phyloP scores from a whole-genome alignment of 208 protist genomes.

The Trypanosoma avium region DNA sequence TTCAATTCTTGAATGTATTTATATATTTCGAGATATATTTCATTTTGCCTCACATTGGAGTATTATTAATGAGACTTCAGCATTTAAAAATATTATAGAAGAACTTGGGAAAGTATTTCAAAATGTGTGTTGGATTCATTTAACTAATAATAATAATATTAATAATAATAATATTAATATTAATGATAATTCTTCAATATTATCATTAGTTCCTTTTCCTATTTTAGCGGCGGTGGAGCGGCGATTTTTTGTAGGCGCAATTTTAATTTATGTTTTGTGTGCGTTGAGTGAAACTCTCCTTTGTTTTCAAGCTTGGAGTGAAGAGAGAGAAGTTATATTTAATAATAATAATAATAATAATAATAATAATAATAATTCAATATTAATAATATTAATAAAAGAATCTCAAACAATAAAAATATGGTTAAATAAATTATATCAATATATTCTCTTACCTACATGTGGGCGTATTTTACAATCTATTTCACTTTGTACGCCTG shows the following conservation, averaged over 20 bases:
- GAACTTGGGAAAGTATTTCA: conserved; percentile 13
- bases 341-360: neutral
- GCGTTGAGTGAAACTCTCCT: conserved; percentile 12
- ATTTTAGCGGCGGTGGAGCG: conserved; percentile 3
- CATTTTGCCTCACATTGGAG: neutral
- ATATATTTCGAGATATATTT: conserved; percentile 20
- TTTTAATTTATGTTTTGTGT: conserved; percentile 10
- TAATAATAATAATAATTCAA: neutral
- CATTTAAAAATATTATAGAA: conserved; percentile 1
- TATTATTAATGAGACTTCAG: conserved; percentile 4
- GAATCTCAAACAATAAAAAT: neutral
- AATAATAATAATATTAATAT: neutral
- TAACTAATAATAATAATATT: neutral
- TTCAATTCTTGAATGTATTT: conserved; percentile 17
- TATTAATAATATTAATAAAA: neutral
- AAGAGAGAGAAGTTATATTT: neutral
- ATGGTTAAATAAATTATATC: conserved; percentile 7
- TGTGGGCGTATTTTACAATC: conserved; percentile 8
- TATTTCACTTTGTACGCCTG: conserved; percentile 14
- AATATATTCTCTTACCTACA: conserved; percentile 1
- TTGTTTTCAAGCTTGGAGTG: conserved; percentile 7
- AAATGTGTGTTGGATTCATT: conserved; percentile 21
- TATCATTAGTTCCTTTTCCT: conserved; percentile 8
- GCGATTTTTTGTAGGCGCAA: conserved; percentile 21
- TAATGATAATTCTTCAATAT: neutral